These are phyloP conservation scores for Tillandsia leiboldiana DNA, from an alignment of 176 grass and related monocot species.

Conservation along the genomic window DNA sequence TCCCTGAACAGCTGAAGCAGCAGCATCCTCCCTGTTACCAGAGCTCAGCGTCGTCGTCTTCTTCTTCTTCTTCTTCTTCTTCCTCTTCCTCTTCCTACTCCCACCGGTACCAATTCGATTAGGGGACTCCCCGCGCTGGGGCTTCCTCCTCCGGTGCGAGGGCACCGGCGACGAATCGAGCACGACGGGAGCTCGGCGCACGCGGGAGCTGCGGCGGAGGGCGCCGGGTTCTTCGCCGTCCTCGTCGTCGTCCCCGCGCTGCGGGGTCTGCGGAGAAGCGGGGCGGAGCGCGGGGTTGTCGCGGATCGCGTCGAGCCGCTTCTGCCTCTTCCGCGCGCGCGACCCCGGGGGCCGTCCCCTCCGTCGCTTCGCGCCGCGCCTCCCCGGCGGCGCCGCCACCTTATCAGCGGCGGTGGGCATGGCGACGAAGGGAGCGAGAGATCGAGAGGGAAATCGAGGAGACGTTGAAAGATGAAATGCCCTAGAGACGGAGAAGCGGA, in stretches of 20 bases:
- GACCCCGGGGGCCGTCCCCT: conserved; percentile 22
- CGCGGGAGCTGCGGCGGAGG: conserved; percentile 64
- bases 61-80: not conserved
- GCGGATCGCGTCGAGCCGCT: conserved; percentile 73
- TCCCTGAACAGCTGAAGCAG: conserved; percentile 3
- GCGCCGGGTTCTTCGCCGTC: conserved; percentile 25
- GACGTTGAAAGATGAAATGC: not conserved
- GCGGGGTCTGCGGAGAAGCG: conserved; percentile 12
- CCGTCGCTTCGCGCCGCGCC: conserved; percentile 34
- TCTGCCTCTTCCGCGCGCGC: conserved; percentile 65
- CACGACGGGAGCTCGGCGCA: conserved; percentile 54
- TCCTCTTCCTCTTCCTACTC: conserved; percentile 30
- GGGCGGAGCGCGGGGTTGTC: conserved; percentile 25
- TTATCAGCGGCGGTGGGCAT: not conserved
- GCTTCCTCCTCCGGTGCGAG: conserved; percentile 44
- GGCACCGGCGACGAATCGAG: conserved; percentile 74
- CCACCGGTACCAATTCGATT: conserved; percentile 20
- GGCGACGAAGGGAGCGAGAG: conserved; percentile 11
- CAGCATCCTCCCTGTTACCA: conserved; percentile 5
- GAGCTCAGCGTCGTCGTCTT: not conserved
- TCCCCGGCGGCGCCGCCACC: not conserved
- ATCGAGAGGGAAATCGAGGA: conserved; percentile 11
- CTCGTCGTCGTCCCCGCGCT: no score
- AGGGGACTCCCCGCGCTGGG: conserved; percentile 22
- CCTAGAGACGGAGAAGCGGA: not conserved